Evolutionary conservation across 2,329 filamentous ascomycete genomes (phyloP), one percentile per base, ranked within the genome.

Genomic region (Claviceps lovelessii): DNA sequence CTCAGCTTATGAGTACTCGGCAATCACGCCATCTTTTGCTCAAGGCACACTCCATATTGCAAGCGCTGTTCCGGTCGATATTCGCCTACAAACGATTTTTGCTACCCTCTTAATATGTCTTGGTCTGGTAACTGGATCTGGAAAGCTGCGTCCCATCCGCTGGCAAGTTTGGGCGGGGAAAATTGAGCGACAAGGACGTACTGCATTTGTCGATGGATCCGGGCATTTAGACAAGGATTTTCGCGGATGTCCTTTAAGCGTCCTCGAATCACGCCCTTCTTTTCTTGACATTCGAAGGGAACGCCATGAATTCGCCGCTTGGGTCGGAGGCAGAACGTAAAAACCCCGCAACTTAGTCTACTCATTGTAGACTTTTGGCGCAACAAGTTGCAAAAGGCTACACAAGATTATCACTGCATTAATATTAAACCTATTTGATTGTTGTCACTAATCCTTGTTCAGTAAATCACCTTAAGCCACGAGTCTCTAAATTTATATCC

Each of bases 1-100:
- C 72, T 98, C 93, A 52, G 90, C 90, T 49, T 87, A 95, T 70
- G 93, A 98, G 73, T 88, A 95, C 72, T 86, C 88, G 7, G 77
- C 83, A 28, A 79, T 95, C 51, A 81, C 84, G 61, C 79, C 84
- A 55, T 74, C 75, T 39, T 69, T 75, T 53, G 63, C 73, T 4
- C 64, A 72, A 31, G 68, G 76, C 4, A 70, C 74, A 35, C 63
- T 70, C 23, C 64, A 72, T 15, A 63, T 72, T 3, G 61, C 68
- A 52, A 64, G 70, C 55, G 73, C 78, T 17, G 77, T 97, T 1
- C 91, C 93, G 0, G 72, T 87, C 58, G 93, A 98, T 65, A 94
- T 98, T 63, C 81, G 83, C 42, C 78, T 95, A 61, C 93, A 98
- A 71, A 90, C 90, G 1, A 75, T 97, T 17, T 68, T 86, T 47